A percentile compares a stretch with the other conserved stretches of the same genome.
Conservation (phyloP, 345 rosid genomes). For the Excoecaria cochinchinensis region DNA sequence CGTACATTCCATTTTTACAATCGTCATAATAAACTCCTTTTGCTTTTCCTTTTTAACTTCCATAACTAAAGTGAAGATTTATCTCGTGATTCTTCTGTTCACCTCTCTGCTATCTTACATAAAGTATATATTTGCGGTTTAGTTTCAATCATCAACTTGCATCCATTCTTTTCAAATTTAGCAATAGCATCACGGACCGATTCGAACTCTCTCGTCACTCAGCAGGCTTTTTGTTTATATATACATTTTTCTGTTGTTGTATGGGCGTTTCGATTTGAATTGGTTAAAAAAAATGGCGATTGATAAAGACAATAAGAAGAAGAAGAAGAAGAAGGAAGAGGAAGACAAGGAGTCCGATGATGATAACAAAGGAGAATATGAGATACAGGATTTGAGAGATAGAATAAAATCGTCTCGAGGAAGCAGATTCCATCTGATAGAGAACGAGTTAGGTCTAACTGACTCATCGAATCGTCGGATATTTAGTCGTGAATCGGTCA, state of each 20-base stretch:
- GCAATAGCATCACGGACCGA: not conserved
- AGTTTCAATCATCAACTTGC: not conserved
- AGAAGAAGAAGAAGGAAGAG: not conserved
- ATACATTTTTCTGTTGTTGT: not conserved
- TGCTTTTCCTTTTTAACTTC: not conserved
- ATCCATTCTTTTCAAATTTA: not conserved
- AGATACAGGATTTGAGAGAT: constrained; percentile 43
- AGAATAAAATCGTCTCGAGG: constrained; percentile 41
- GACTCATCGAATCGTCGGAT: constrained; percentile 25
- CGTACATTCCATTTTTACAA: not conserved
- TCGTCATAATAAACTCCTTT: not conserved
- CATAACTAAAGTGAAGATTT: not conserved
- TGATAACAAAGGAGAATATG: constrained; percentile 28
- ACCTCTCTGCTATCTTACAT: not conserved
- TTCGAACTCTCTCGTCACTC: not conserved
- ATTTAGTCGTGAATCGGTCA: constrained; percentile 36
- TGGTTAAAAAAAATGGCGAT: not conserved
- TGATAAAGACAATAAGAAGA: not conserved
- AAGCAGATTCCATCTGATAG: constrained; percentile 47
- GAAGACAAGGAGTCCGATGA: constrained; percentile 11
- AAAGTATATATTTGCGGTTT: not conserved
- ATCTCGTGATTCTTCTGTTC: constrained; percentile 3
- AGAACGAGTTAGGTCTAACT: constrained; percentile 40
- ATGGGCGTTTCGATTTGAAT: not conserved
- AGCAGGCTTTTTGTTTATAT: not conserved